phyloP scores from a whole-genome alignment of 306 rosid species.

The Canavalia gladiata region DNA sequence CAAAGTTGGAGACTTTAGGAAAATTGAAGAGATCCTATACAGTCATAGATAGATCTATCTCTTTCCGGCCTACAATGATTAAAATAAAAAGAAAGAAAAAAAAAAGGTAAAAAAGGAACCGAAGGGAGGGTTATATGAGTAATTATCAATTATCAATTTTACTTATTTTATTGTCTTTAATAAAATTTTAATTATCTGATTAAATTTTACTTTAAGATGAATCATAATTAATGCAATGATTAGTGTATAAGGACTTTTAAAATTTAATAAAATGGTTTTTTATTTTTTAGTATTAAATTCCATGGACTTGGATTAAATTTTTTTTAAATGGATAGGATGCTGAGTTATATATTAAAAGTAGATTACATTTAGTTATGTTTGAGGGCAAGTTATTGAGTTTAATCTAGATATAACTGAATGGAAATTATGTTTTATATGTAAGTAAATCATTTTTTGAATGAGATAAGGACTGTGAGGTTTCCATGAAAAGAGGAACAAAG shows the following conservation, averaged over 20 bases:
- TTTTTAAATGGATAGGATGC: too few species aligned
- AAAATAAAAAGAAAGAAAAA: background rate
- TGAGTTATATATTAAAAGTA: too few species aligned
- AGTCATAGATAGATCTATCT: background rate
- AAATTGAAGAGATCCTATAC: background rate
- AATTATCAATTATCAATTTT: background rate
- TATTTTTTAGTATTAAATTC: too few species aligned
- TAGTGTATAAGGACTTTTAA: background rate
- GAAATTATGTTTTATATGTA: too few species aligned
- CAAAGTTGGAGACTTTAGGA: background rate
- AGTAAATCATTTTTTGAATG: too few species aligned
- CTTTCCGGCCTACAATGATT: background rate
- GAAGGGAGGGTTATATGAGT: background rate
- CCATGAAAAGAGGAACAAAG: too few species aligned
- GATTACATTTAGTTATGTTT: too few species aligned
- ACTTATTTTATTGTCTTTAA: background rate
- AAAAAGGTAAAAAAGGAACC: background rate
- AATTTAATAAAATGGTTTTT: too few species aligned
- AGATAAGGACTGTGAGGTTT: too few species aligned
- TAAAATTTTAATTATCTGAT: background rate
- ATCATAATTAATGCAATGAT: constrained; percentile 7
- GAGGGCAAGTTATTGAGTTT: too few species aligned
- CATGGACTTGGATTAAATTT: too few species aligned
- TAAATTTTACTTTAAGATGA: background rate
- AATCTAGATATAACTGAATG: too few species aligned